phyloP scores from a whole-genome alignment of 2,329 filamentous ascomycete species.

The Fusarium albosuccineum region DNA sequence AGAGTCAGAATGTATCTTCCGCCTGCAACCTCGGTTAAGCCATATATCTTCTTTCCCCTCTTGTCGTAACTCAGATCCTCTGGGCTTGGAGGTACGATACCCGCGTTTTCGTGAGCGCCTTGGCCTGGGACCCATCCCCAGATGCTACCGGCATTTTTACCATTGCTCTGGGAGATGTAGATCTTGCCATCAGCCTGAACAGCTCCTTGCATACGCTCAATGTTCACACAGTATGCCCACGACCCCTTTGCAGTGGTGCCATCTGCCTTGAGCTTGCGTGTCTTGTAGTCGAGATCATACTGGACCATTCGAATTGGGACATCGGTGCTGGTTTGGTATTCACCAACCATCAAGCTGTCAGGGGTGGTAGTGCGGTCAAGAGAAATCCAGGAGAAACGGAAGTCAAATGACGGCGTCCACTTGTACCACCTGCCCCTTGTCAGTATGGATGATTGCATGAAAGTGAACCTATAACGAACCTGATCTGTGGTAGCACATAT shows the following conservation, averaged over 20 bases:
- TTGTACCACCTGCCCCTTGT: slow-evolving; percentile 40
- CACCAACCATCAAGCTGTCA: slow-evolving; percentile 50
- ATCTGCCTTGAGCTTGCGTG: slow-evolving; percentile 42
- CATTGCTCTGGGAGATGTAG: slow-evolving; percentile 52
- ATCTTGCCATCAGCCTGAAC: slow-evolving; percentile 49
- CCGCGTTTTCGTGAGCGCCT: slow-evolving; percentile 34
- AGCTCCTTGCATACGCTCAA: slow-evolving; percentile 51
- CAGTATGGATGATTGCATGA: not conserved
- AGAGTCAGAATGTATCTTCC: slow-evolving; percentile 10
- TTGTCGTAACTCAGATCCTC: slow-evolving; percentile 53
- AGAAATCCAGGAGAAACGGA: slow-evolving; percentile 52
- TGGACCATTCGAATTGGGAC: slow-evolving; percentile 48
- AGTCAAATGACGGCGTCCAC: slow-evolving; percentile 43
- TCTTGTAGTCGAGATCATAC: slow-evolving; percentile 48
- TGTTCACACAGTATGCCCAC: slow-evolving; percentile 51
- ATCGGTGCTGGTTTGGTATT: slow-evolving; percentile 47
- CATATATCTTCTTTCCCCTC: slow-evolving; percentile 34
- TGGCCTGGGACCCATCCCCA: slow-evolving; percentile 50
- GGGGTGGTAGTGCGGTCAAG: slow-evolving; percentile 52
- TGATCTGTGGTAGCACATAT: slow-evolving; percentile 53
- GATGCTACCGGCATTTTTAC: slow-evolving; percentile 47
- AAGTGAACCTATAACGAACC: slow-evolving; percentile 35
- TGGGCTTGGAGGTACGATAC: slow-evolving; percentile 45
- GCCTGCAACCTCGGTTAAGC: slow-evolving; percentile 26
- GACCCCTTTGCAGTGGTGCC: slow-evolving; percentile 38